These are phyloP conservation scores for Zygoascus meyerae DNA, from an alignment of 1,139 yeast species.

Conservation along the genomic window DNA sequence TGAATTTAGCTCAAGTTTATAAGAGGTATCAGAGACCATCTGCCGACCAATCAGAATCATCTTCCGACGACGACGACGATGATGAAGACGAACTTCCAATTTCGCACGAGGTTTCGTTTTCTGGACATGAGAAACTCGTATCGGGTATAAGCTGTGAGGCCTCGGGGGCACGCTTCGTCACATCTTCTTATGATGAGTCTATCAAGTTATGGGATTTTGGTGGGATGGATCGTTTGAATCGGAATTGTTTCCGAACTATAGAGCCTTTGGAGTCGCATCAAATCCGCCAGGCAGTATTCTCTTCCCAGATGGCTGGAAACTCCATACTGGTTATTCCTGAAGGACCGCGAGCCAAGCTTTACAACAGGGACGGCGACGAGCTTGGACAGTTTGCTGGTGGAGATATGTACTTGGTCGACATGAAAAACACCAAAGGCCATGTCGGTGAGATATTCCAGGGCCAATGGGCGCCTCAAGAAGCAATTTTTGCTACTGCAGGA, in stretches of 20 bases:
- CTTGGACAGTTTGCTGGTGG: constrained; percentile 31
- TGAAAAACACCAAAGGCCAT: constrained; percentile 37
- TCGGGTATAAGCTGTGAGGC: constrained; percentile 30
- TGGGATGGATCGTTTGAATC: constrained; percentile 30
- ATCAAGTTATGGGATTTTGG: constrained; percentile 34
- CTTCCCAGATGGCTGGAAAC: constrained; percentile 22
- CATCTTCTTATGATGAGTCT: constrained; percentile 31
- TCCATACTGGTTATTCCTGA: constrained; percentile 28
- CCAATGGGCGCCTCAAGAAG: constrained; percentile 30
- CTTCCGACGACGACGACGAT: constrained; percentile 24
- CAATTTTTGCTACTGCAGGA: constrained; percentile 30
- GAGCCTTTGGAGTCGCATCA: constrained; percentile 32
- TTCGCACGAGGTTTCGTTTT: constrained; percentile 30
- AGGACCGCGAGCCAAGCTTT: constrained; percentile 26
- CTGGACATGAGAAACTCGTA: constrained; percentile 27
- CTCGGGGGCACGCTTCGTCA: constrained; percentile 29
- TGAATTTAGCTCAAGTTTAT: constrained; percentile 8
- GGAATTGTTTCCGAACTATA: constrained; percentile 27
- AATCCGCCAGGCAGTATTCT: constrained; percentile 24
- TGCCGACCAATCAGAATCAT: background rate
- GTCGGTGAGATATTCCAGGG: constrained; percentile 32
- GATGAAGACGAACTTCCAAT: constrained; percentile 29
- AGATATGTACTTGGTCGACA: constrained; percentile 36
- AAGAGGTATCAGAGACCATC: constrained; percentile 9
- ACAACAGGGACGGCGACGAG: constrained; percentile 27